Percentiles rank a stretch among this genome's conserved stretches.
Conservation (phyloP, 176 grass and related monocot genomes). For the Oryza glaberrima region DNA sequence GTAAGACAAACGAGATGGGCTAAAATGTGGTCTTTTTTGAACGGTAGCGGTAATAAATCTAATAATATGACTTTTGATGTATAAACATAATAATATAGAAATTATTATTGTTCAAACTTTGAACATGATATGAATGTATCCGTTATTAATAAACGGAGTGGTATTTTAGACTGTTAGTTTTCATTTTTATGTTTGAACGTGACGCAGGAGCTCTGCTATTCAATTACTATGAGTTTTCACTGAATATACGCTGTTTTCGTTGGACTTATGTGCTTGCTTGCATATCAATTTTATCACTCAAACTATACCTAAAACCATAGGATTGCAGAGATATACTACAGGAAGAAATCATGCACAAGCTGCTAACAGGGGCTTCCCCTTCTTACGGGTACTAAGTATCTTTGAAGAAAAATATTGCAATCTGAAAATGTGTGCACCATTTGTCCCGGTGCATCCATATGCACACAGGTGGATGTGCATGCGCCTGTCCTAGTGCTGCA, state of each 20-base stretch:
- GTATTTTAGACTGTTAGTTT: too few species aligned
- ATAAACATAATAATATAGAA: too few species aligned
- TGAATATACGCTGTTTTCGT: background rate
- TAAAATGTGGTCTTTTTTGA: too few species aligned
- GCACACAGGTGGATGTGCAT: constrained; percentile 25
- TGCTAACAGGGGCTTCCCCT: background rate
- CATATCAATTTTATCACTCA: background rate
- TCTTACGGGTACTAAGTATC: constrained; percentile 29
- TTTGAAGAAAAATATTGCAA: constrained; percentile 29
- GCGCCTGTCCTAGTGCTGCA: constrained; percentile 24
- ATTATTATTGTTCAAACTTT: background rate
- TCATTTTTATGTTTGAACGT: too few species aligned
- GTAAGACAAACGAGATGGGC: too few species aligned
- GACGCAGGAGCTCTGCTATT: too few species aligned
- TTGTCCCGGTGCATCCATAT: constrained; percentile 40
- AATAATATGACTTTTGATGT: too few species aligned
- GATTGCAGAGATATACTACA: constrained; percentile 1
- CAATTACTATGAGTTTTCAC: too few species aligned
- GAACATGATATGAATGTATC: background rate
- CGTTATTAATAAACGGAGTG: background rate
- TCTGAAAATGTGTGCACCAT: constrained; percentile 45
- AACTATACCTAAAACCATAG: background rate
- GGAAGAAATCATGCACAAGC: constrained; percentile 27
- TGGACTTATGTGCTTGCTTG: background rate
- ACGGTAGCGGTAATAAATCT: too few species aligned